These are phyloP conservation scores for Casuarina glauca DNA, from an alignment of 306 rosid genomes.

Conservation along the genomic window DNA sequence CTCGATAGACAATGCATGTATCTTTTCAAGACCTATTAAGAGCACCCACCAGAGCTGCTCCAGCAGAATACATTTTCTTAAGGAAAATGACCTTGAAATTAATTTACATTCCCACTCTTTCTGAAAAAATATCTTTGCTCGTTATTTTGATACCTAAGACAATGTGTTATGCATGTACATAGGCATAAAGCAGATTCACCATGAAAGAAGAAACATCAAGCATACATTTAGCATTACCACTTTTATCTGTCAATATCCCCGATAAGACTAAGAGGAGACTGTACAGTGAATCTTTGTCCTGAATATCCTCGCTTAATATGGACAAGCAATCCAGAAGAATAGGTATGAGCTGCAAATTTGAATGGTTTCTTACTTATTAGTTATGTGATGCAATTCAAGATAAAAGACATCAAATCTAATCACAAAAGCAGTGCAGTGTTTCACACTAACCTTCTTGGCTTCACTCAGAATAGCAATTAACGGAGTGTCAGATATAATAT, in stretches of 20 bases:
- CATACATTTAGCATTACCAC: constrained; percentile 47
- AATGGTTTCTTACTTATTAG: constrained; percentile 18
- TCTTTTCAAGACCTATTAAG: neutral
- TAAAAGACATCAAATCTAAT: neutral
- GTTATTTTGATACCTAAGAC: neutral
- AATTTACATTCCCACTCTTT: neutral
- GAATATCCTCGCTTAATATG: constrained; percentile 53
- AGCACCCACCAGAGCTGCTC: neutral
- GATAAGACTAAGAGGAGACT: constrained; percentile 81
- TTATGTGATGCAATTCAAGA: constrained; percentile 24
- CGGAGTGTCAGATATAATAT: constrained; percentile 71
- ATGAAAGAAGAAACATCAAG: neutral
- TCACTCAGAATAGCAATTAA: constrained; percentile 63
- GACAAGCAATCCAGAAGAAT: constrained; percentile 72
- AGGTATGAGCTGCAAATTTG: constrained; percentile 73
- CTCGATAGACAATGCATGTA: neutral
- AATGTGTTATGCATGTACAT: neutral
- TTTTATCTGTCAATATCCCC: constrained; percentile 77
- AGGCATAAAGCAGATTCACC: neutral
- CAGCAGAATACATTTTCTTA: neutral
- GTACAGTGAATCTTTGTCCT: constrained; percentile 69
- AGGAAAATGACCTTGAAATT: neutral
- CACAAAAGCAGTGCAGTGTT: constrained; percentile 12
- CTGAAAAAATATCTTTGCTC: neutral
- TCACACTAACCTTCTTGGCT: constrained; percentile 72